Evolutionary conservation across 768 basidiomycete genomes (phyloP).

Genomic region (Lactarius trivialis): DNA sequence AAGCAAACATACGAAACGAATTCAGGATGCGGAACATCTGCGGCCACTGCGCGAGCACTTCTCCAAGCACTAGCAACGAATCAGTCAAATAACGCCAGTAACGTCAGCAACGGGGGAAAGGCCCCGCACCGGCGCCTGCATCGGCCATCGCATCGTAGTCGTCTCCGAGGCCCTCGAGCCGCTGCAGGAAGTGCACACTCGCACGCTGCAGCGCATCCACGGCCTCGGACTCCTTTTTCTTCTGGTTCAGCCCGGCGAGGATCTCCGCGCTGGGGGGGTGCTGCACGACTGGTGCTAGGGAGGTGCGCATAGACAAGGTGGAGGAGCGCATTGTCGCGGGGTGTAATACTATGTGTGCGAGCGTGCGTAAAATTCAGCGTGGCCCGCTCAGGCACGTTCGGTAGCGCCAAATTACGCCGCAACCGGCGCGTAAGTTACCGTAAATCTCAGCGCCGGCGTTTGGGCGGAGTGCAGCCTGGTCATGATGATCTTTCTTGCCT

Average conservation of each 20-base stretch:
- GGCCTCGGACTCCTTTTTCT: slow-evolving; percentile 82
- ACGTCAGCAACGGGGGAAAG: neutral
- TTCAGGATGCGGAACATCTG: no score
- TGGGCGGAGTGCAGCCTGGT: neutral
- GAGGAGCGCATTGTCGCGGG: neutral
- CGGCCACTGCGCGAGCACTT: slow-evolving; percentile 76
- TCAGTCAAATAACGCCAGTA: neutral
- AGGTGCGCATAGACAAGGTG: slow-evolving; percentile 28
- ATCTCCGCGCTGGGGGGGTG: slow-evolving; percentile 43
- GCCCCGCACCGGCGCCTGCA: slow-evolving; percentile 54
- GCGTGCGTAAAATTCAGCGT: neutral
- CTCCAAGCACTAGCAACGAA: slow-evolving; percentile 59
- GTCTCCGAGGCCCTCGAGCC: slow-evolving; percentile 60
- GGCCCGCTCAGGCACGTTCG: neutral
- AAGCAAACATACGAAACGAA: slow-evolving; percentile 65
- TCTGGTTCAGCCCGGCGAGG: slow-evolving; percentile 54
- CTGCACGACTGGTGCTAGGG: slow-evolving; percentile 41
- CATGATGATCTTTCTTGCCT: neutral
- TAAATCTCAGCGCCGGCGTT: neutral
- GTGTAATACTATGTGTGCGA: no score
- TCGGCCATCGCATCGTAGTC: slow-evolving; percentile 76
- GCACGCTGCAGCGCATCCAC: slow-evolving; percentile 64
- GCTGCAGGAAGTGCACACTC: slow-evolving; percentile 54
- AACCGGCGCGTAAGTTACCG: neutral
- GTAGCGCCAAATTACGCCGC: neutral